These are phyloP conservation scores for Ophiostoma novo-ulmi DNA, from an alignment of 2,329 filamentous ascomycete species.

Conservation along the genomic window DNA sequence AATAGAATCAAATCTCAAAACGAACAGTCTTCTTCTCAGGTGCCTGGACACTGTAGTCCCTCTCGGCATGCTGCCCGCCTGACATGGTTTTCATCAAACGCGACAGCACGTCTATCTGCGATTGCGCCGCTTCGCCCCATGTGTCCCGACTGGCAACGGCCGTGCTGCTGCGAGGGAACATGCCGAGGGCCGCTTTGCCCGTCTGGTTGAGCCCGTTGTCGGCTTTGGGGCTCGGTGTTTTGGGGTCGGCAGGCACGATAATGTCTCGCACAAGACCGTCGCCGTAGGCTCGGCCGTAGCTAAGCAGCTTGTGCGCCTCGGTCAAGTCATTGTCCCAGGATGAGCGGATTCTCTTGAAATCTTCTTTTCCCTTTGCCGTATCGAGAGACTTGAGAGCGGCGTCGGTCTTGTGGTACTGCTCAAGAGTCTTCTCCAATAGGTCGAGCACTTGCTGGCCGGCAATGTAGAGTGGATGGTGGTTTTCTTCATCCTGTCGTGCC, in stretches of 20 bases:
- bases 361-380: no score
- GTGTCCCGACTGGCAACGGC: slow-evolving; percentile 21
- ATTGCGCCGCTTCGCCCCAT: slow-evolving; percentile 27
- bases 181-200: slow-evolving; percentile 24
- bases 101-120: slow-evolving; percentile 25
- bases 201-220: slow-evolving; percentile 24
- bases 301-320: slow-evolving; percentile 25
- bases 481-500: no score
- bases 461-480: slow-evolving; percentile 20
- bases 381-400: not conserved
- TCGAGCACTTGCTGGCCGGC: slow-evolving; percentile 24
- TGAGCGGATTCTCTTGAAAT: not conserved
- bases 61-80: not conserved
- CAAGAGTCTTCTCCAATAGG: slow-evolving; percentile 20
- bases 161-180: slow-evolving; percentile 27
- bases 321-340: slow-evolving; percentile 26
- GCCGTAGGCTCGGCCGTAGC: slow-evolving; percentile 28
- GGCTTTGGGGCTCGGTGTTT: not conserved
- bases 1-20: slow-evolving; percentile 18
- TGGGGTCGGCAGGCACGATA: slow-evolving; percentile 22
- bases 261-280: slow-evolving; percentile 27
- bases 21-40: slow-evolving; percentile 19
- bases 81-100: slow-evolving; percentile 25
- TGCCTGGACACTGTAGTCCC: not conserved
- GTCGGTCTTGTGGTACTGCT: slow-evolving; percentile 23